Base-by-base conservation (phyloP, 2,329 filamentous ascomycete species). In the Nemania sp. region DNA sequence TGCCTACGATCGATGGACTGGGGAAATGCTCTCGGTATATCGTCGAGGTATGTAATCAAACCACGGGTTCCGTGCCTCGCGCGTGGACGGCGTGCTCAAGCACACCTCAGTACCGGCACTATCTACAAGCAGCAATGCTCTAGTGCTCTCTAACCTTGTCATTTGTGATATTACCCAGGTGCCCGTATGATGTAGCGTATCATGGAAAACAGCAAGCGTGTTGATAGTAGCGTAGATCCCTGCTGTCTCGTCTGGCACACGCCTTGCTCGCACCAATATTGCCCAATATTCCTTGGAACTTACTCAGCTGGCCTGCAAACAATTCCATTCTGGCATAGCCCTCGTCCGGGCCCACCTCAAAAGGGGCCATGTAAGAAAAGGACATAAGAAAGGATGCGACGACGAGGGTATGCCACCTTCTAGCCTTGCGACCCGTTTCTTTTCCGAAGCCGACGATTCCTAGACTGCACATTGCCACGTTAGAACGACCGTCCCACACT, bases 311-410 rank as follows among this genome's bases (percentile, higher is more conserved):
- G 61, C 56, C 51, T 26, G 20, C 32, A n/a, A 56, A 15, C 47
- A 56, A 57, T 54, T 65, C 66, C 38, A 65, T 68, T 61, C n/a
- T 62, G 62, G 53, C 53, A 65, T 59, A 68, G 62, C 24, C 38
- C 55, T 49, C 35, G 41, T 18, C 45, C 20, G 15, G 62, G 62
- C 49, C 66, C 66, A 66, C 62, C 18, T 7, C 41, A 52, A 62
- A 59, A 18, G 38, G 58, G 49, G 53, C 53, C 53, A 49, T 53
- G 38, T 47, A 20, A 56, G 56, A 53, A 53, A 56, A 56, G 29
- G 29, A 54, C 65, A 55, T 62, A 59, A 62, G 57, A 56, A 59
- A 68, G 58, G 47, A 66, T 54, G 54, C 29, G 52, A 57, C 32
- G 61, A 57, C 57, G 62, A 66, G 43, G 47, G 54, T 68, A 66